Evolutionary conservation across 768 basidiomycete genomes (phyloP).

Genomic region (Termitomyces sp.): DNA sequence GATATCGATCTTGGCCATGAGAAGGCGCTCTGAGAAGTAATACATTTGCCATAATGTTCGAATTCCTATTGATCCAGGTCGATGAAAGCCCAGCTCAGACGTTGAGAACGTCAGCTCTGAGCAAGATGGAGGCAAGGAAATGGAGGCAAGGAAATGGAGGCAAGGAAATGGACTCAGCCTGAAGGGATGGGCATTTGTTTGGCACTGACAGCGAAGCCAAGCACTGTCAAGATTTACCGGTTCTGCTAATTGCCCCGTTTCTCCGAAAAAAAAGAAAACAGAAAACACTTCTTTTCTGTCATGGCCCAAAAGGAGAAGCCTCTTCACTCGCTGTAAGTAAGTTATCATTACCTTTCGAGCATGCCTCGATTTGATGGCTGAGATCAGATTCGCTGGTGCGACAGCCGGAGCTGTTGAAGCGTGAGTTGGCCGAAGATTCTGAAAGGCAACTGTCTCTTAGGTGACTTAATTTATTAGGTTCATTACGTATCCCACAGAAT

Average conservation of each 20-base stretch:
- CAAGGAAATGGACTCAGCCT: too few species aligned
- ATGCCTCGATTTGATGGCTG: neutral
- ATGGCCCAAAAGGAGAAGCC: constrained; percentile 76
- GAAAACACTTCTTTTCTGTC: constrained; percentile 1
- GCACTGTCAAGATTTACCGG: neutral
- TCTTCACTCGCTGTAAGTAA: constrained; percentile 61
- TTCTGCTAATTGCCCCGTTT: neutral
- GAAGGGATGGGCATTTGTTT: constrained; percentile 6
- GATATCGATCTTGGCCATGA: constrained; percentile 52
- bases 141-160: too few species aligned
- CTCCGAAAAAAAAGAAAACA: neutral
- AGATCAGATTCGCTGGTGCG: constrained; percentile 67
- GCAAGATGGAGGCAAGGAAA: neutral
- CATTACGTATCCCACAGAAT: constrained; percentile 87
- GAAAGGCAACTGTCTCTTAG: too few species aligned
- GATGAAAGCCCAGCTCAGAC: too few species aligned
- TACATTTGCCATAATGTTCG: constrained; percentile 26
- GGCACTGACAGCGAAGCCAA: constrained; percentile 1
- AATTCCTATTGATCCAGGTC: neutral
- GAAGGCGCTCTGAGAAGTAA: constrained; percentile 41
- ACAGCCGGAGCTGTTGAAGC: constrained; percentile 93
- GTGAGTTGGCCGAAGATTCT: constrained; percentile 50
- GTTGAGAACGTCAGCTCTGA: too few species aligned
- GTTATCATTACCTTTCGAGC: neutral
- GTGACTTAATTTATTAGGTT: too few species aligned